Base-by-base conservation (phyloP, 805 yeast genomes). In the Kluyveromyces aestuarii region DNA sequence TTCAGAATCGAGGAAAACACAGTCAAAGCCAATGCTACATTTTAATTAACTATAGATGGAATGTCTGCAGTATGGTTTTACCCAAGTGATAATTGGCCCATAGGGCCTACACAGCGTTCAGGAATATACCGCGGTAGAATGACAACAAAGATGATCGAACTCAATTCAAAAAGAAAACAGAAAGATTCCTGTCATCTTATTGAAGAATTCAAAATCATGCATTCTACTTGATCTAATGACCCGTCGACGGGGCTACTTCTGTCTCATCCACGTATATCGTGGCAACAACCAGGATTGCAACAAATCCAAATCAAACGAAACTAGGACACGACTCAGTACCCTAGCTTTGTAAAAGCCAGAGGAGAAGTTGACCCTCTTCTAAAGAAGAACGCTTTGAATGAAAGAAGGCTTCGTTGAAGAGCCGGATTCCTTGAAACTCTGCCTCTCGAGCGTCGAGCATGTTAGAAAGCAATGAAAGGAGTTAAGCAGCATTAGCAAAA, bases 41-140 rank as follows among this genome's bases (percentile, higher is more conserved):
- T 8, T 37, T 37, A 30, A 18, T 36, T 14, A 47, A 2, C 8
- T 14, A 30, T 41, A 44, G 48, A 52, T 49, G 47, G 65, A 60
- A 82, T 91, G 97, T 91, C 68, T 74, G 95, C 97, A 82, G 88
- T 95, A 91, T 90, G 98, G 98, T 90, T 90, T 87, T 87, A 89
- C 98, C 91, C 96, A 87, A 87, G 81, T 93, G 96, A 84, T 82
- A 80, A 91, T 76, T 62, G 81, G 95, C 81, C 93, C 72, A 74
- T 75, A 66, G 85, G 81, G 84, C 86, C 80, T 85, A 76, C 96
- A 95, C 84, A 90, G 91, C 81, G 96, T 88, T 77, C 85, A 91
- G 98, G 98, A 91, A 91, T 91, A 91, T 91, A 95, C 91, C 80
- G 96, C 95, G 74, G 72, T 82, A 77, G 68, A 68, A 68, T 71